Conservation (phyloP, 345 rosid species). For the Salix udensis region DNA sequence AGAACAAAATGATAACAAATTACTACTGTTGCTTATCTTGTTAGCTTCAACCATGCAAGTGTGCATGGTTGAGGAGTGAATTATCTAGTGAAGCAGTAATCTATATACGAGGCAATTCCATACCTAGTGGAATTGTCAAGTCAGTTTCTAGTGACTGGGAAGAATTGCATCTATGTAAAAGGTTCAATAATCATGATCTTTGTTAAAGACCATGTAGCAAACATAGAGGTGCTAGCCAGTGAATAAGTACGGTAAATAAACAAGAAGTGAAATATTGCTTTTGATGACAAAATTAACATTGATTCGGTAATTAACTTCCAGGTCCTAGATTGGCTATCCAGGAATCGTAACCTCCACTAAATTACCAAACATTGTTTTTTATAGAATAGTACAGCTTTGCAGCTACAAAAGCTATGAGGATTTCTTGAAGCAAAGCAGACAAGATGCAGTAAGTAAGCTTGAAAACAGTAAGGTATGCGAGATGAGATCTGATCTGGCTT, state of each 20-base stretch:
- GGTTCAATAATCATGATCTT: not conserved
- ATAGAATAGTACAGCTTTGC: too few species aligned
- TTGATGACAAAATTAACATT: not conserved
- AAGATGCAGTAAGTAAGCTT: not conserved
- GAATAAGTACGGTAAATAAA: not conserved
- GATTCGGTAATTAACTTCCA: not conserved
- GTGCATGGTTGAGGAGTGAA: not conserved
- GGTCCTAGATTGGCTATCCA: too few species aligned
- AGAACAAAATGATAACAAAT: not conserved
- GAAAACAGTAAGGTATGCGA: not conserved
- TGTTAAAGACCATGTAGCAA: not conserved
- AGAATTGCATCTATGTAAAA: not conserved
- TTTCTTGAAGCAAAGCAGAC: slow-evolving; percentile 1
- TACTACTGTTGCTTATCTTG: not conserved
- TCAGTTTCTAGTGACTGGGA: not conserved
- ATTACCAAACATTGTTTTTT: too few species aligned
- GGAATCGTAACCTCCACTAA: not conserved
- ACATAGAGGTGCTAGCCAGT: not conserved
- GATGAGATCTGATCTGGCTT: slow-evolving; percentile 7
- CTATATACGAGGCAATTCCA: not conserved
- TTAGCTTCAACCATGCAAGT: not conserved
- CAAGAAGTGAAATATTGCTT: not conserved
- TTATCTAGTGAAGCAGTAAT: not conserved
- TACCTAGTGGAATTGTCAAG: not conserved
- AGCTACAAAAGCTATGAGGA: not conserved